Conservation (phyloP, 176 grass and related monocot species). For the Poa annua region DNA sequence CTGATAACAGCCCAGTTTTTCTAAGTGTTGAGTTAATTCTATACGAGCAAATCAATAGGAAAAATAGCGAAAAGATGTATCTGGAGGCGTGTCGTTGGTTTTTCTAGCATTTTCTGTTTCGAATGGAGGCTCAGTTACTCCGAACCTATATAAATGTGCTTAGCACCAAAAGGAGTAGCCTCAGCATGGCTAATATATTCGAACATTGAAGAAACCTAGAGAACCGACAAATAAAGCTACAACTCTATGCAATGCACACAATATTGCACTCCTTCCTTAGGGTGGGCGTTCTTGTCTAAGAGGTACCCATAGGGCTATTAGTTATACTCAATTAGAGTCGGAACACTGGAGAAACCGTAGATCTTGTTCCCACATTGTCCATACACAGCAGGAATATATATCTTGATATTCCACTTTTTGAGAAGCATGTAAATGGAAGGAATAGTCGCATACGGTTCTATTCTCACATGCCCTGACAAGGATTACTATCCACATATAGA, state of each 20-base stretch:
- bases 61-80: not conserved
- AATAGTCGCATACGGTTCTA: conserved; percentile 29
- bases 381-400: conserved; percentile 47
- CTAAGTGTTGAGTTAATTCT: not conserved
- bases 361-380: conserved; percentile 29
- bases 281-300: not conserved
- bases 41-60: not conserved
- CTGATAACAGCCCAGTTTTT: not conserved
- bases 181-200: not conserved
- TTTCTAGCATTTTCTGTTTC: no score
- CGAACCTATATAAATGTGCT: not conserved
- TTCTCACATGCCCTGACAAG: conserved; percentile 21
- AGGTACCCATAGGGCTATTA: not conserved
- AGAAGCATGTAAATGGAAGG: conserved; percentile 28
- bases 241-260: not conserved
- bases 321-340: conserved; percentile 12
- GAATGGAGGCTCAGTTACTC: no score
- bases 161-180: not conserved
- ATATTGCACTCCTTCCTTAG: not conserved
- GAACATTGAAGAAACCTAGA: not conserved
- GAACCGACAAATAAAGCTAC: not conserved
- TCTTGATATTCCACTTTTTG: conserved; percentile 23
- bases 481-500: conserved; percentile 33
- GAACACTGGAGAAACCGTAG: conserved; percentile 39
- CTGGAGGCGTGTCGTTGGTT: no score